phyloP scores from a whole-genome alignment of 192 early-diverging fungal genomes.

The Umbelopsis ramanniana region DNA sequence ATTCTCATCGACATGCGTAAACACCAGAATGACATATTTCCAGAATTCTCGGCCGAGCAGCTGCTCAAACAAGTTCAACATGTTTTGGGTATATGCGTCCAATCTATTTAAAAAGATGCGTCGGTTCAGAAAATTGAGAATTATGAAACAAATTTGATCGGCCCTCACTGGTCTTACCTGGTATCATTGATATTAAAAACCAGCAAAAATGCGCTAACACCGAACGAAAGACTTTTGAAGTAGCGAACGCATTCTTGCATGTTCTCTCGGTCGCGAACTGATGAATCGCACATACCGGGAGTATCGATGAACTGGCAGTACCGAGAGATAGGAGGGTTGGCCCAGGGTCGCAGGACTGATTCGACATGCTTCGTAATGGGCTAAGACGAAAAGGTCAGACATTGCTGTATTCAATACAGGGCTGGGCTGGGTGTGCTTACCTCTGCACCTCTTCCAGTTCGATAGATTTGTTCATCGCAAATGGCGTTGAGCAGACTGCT shows the following conservation, averaged over 20 bases:
- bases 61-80: conserved; percentile 51
- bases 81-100: conserved; percentile 59
- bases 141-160: conserved; percentile 3
- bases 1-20: conserved; percentile 58
- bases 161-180: conserved; percentile 36
- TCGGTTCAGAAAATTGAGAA: too few species aligned
- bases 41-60: conserved; percentile 55
- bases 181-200: conserved; percentile 58
- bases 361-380: conserved; percentile 33
- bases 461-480: conserved; percentile 48
- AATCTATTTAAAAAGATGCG: too few species aligned
- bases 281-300: conserved; percentile 54
- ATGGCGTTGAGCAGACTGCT: conserved; percentile 56
- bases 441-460: conserved; percentile 47
- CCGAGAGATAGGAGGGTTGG: conserved; percentile 12
- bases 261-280: conserved; percentile 45
- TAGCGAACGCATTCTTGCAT: conserved; percentile 54
- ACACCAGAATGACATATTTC: conserved; percentile 58
- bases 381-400: conserved; percentile 30
- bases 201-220: conserved; percentile 58
- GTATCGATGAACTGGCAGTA: conserved; percentile 44
- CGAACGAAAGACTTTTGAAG: conserved; percentile 51
- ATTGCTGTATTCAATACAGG: background rate
- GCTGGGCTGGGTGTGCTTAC: conserved; percentile 11
- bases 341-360: conserved; percentile 32